These are phyloP conservation scores for Hypomontagnella monticulosa DNA, from an alignment of 495 filamentous ascomycete genomes.

Conservation along the genomic window DNA sequence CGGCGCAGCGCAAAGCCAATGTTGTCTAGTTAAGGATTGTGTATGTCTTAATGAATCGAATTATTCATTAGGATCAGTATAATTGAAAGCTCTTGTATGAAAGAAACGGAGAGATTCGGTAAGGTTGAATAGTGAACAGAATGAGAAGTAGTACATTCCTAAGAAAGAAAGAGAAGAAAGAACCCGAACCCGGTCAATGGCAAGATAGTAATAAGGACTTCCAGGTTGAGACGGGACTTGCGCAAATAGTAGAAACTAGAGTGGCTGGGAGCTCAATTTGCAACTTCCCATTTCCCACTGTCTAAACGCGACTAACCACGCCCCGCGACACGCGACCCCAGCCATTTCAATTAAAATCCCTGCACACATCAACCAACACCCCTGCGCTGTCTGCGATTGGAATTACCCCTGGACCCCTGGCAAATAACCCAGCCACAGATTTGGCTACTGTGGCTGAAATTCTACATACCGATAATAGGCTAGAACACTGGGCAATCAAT, in stretches of 20 bases:
- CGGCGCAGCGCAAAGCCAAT: background rate
- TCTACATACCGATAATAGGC: background rate
- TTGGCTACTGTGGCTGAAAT: background rate
- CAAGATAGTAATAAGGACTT: constrained; percentile 34
- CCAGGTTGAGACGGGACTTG: too few species aligned
- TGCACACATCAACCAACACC: constrained; percentile 14
- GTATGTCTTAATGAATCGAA: constrained; percentile 2
- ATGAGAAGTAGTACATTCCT: constrained; percentile 22
- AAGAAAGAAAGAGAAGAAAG: constrained; percentile 31
- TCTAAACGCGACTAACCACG: constrained; percentile 28
- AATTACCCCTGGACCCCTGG: too few species aligned
- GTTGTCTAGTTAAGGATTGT: background rate
- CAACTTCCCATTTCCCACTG: background rate
- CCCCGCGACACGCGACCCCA: constrained; percentile 44
- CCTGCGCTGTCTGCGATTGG: too few species aligned
- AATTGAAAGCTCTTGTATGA: constrained; percentile 15
- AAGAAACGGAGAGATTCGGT: constrained; percentile 19
- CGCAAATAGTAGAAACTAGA: constrained; percentile 33
- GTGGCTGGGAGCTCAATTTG: constrained; percentile 43
- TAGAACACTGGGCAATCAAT: too few species aligned
- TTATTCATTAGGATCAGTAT: constrained; percentile 18
- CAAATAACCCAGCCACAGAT: background rate
- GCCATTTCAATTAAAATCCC: constrained; percentile 50
- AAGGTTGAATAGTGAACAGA: constrained; percentile 28
- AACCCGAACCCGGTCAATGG: constrained; percentile 18